phyloP scores from a whole-genome alignment of 2,329 filamentous ascomycete genomes.

The Boeremia exigua region DNA sequence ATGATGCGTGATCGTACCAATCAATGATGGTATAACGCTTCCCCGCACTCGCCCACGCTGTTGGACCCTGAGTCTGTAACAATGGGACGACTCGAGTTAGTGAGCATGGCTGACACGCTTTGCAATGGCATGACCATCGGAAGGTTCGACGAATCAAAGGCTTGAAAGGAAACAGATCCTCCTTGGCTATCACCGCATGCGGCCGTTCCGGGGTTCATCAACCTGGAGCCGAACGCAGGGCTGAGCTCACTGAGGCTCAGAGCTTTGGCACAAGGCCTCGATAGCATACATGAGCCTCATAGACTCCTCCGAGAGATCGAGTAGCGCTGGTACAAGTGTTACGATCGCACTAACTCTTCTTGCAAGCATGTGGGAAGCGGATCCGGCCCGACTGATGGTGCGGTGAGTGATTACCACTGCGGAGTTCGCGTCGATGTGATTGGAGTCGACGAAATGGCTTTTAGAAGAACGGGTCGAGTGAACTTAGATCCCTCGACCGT shows the following conservation, averaged over 20 bases:
- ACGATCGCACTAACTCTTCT: slow-evolving; percentile 16
- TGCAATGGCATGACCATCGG: not conserved
- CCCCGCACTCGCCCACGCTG: slow-evolving; percentile 39
- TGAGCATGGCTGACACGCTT: not conserved
- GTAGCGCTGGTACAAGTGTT: not conserved
- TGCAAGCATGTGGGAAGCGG: not conserved
- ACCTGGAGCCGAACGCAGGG: not conserved
- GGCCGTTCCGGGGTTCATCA: not conserved
- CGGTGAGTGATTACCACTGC: not conserved
- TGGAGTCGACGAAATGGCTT: not conserved
- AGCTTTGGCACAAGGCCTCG: not conserved
- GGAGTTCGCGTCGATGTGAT: not conserved
- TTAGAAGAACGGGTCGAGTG: no score
- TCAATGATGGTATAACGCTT: slow-evolving; percentile 31
- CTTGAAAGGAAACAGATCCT: not conserved
- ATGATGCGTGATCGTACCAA: slow-evolving; percentile 44
- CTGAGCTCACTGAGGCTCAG: not conserved
- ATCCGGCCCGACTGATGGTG: slow-evolving; percentile 13
- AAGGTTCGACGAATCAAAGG: slow-evolving; percentile 18
- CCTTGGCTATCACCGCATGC: not conserved
- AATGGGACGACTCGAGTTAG: slow-evolving; percentile 27
- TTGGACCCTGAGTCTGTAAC: slow-evolving; percentile 35
- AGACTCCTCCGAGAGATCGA: slow-evolving; percentile 13
- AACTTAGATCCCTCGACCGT: no score
- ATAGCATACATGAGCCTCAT: slow-evolving; percentile 14